Evolutionary conservation across 352 stramenopile genomes (phyloP), one percentile per base, ranked within the genome.

Genomic region (Phytophthora idaei): DNA sequence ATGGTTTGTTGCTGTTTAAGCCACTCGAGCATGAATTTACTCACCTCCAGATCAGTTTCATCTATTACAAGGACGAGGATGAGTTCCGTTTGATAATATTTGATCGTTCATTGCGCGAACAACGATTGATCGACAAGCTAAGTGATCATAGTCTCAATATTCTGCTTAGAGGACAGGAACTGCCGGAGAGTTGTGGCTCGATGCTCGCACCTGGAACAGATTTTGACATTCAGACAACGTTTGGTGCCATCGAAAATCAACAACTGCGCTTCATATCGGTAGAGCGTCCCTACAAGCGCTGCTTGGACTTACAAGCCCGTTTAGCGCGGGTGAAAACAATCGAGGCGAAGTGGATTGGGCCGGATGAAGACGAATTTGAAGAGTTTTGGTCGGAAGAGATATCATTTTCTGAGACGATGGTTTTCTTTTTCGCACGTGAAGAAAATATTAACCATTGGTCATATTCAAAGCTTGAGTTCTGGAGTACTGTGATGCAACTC

Each of bases 41-140:
- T 31, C 36, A 45, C 29, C 56, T 69, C 31, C 51, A 59, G 47
- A 58, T 71, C 44, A 71, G 64, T 37, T 71, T 61, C 45, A 67
- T 67, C 36, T 67, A 71, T 44, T 12, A 67, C 29, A 41, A 62
- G 44, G 9, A 2, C 61, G 54, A 25, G 42, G 29, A 57, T 10
- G 46, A 60, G 28, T 60, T 61, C 37, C 28, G 53, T 10, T 34
- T 69, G 28, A 69, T 64, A 68, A 37, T 68, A 4, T 52, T 64
- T 2, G 36, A 67, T 56, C 44, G 4, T n/a, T 61, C 50, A 25
- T 32, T 71, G 57, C 41, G 34, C 6, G 25, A 4, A 32, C 9
- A 71, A 31, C 36, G 64, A 28, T 66, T 71, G 42, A 61, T 67
- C 29, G 27, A 0, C n/a, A 61, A 58, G 15, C 17, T 71, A 42